phyloP scores from a whole-genome alignment of 495 filamentous ascomycete species.

The Annulohypoxylon stygium region DNA sequence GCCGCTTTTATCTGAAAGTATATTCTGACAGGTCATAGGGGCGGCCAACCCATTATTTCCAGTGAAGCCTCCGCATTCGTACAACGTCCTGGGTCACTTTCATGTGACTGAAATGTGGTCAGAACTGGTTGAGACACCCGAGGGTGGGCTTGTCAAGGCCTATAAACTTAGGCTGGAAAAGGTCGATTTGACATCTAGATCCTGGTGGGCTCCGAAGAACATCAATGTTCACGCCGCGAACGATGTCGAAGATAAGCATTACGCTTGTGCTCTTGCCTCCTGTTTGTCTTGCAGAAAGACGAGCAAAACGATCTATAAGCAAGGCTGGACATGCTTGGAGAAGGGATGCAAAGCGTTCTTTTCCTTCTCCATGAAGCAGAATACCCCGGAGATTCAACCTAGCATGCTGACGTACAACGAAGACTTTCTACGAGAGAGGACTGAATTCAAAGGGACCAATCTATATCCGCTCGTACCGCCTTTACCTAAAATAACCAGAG shows the following conservation, averaged over 20 bases:
- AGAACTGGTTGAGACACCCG: constrained; percentile 60
- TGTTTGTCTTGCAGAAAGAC: constrained; percentile 46
- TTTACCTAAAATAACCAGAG: constrained; percentile 25
- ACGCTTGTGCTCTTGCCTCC: constrained; percentile 20
- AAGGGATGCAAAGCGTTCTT: constrained; percentile 70
- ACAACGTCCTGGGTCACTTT: constrained; percentile 80
- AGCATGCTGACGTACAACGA: constrained; percentile 66
- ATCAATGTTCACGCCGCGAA: constrained; percentile 17
- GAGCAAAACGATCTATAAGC: constrained; percentile 57
- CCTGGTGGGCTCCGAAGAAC: constrained; percentile 74
- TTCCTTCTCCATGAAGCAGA: constrained; percentile 36
- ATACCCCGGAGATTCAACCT: constrained; percentile 45
- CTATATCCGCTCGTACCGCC: constrained; percentile 56
- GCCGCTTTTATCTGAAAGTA: background rate
- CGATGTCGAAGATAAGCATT: constrained; percentile 31
- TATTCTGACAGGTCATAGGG: constrained; percentile 56
- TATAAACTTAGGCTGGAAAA: constrained; percentile 80
- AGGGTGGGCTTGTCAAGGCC: constrained; percentile 54
- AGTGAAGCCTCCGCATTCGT: constrained; percentile 70
- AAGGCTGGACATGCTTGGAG: constrained; percentile 80
- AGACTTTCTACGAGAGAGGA: constrained; percentile 67
- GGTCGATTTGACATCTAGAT: constrained; percentile 65
- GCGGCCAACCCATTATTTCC: constrained; percentile 65
- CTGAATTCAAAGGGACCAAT: constrained; percentile 25
- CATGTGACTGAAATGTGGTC: constrained; percentile 79